Evolutionary conservation across 805 yeast species (phyloP).

Genomic region (Geotrichum ghanense): DNA sequence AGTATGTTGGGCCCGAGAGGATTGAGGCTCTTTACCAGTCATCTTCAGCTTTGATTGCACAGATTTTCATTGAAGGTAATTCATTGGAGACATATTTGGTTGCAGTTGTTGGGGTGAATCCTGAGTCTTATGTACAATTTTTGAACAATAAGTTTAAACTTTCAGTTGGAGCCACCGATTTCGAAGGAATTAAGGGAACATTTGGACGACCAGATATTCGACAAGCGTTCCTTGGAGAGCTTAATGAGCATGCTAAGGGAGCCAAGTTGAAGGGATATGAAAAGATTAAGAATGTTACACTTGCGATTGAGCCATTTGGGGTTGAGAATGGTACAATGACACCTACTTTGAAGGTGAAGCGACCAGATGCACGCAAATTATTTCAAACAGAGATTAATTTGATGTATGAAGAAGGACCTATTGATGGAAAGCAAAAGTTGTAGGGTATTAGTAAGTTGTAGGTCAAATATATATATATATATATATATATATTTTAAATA

Average conservation of each 20-base stretch:
- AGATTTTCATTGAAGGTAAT: constrained; percentile 55
- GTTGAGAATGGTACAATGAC: constrained; percentile 53
- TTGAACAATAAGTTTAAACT: constrained; percentile 22
- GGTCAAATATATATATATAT: no score
- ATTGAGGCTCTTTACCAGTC: constrained; percentile 55
- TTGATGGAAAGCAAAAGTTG: constrained; percentile 1
- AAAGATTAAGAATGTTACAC: constrained; percentile 41
- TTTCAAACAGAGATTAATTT: constrained; percentile 31
- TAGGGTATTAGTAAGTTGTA: no score
- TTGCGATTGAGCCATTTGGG: constrained; percentile 49
- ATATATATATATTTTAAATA: no score
- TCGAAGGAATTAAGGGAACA: constrained; percentile 20
- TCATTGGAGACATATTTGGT: constrained; percentile 44
- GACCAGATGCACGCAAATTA: constrained; percentile 36
- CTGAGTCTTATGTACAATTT: constrained; percentile 30
- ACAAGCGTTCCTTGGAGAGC: constrained; percentile 25
- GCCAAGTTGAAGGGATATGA: constrained; percentile 50
- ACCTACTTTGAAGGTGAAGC: constrained; percentile 52
- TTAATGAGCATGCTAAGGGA: constrained; percentile 29
- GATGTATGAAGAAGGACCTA: constrained; percentile 40
- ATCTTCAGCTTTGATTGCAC: constrained; percentile 38
- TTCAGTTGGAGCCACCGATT: constrained; percentile 14
- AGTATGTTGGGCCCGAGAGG: constrained; percentile 66
- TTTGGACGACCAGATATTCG: constrained; percentile 29
- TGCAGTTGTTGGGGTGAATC: constrained; percentile 52